Evolutionary conservation across 2,329 filamentous ascomycete genomes (phyloP), one percentile per base, ranked within the genome.

Genomic region (Nemania sp.): DNA sequence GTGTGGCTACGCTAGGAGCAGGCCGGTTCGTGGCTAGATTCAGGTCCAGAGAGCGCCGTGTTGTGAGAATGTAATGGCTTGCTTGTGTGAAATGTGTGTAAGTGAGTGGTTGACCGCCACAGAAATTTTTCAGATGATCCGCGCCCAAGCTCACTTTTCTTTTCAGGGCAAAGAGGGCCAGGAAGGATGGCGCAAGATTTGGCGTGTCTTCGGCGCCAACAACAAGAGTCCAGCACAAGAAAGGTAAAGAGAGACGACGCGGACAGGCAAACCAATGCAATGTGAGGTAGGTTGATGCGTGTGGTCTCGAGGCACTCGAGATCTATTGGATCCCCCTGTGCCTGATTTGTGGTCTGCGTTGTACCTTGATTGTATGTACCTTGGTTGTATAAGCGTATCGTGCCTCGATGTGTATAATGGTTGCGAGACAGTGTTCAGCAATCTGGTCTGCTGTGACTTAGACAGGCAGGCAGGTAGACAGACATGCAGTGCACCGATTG

Each of bases 401-500:
- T 57, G 53, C 54, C 57, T 62, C 57, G 49, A 60, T 45, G 51
- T 37, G 51, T 37, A 53, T 45, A 54, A 59, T 34, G 56, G 52
- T 47, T 49, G 57, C 54, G 35, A 60, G 46, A 60, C 39, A 60
- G 32, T 53, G 54, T n/a, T 39, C 35, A 5, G 35, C 15, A 39
- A 49, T 39, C 43, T 53, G 45, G 59, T 54, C 43, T 52, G 59
- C 59, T 53, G 62, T 56, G 56, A 62, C 64, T 64, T 65, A 66
- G 67, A 67, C 60, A 67, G 62, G 65, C 25, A 7, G 25, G 7
- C 25, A 39, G 10, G 11, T 11, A 39, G 35, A 39, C 35, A 39
- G 35, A 32, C 63, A 70, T 71, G 69, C 68, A 67, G 69, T 71
- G 64, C 66, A 60, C 64, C 56, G 60, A 63, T 63, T 65, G 64